Evolutionary conservation across 768 basidiomycete species (phyloP).

Genomic region (Xerocomus potaroensis): DNA sequence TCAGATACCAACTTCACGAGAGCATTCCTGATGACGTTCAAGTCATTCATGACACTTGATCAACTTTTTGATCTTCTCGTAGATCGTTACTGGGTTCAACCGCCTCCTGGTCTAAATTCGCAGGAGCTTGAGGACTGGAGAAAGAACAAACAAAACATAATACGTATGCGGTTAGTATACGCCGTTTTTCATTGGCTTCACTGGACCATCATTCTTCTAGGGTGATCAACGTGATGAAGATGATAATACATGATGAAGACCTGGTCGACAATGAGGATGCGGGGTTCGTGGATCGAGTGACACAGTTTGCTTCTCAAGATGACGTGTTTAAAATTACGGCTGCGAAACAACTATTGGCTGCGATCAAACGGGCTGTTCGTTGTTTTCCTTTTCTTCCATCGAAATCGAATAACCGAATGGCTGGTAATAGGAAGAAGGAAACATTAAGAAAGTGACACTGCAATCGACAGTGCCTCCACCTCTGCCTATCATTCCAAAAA

Average conservation of each 20-base stretch:
- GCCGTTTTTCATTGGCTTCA: not conserved
- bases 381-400: not conserved
- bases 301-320: constrained; percentile 45
- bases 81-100: constrained; percentile 51
- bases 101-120: constrained; percentile 42
- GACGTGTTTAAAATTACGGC: constrained; percentile 39
- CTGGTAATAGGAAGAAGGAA: constrained; percentile 29
- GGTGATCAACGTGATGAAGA: constrained; percentile 61
- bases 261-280: constrained; percentile 52
- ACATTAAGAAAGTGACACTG: constrained; percentile 33
- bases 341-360: constrained; percentile 45
- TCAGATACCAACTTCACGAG: constrained; percentile 52
- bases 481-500: constrained; percentile 44
- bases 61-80: constrained; percentile 53
- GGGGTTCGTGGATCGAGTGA: constrained; percentile 49
- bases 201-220: constrained; percentile 27
- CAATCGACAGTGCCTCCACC: constrained; percentile 40
- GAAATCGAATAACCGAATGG: not conserved
- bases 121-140: constrained; percentile 53
- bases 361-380: constrained; percentile 51
- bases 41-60: constrained; percentile 56
- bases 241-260: constrained; percentile 54
- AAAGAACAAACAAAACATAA: constrained; percentile 51
- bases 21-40: constrained; percentile 68
- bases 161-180: constrained; percentile 50